Percentiles rank a stretch among this genome's conserved stretches.
Conservation (phyloP, 2,329 filamentous ascomycete species). For the Aspergillus carbonarius region DNA sequence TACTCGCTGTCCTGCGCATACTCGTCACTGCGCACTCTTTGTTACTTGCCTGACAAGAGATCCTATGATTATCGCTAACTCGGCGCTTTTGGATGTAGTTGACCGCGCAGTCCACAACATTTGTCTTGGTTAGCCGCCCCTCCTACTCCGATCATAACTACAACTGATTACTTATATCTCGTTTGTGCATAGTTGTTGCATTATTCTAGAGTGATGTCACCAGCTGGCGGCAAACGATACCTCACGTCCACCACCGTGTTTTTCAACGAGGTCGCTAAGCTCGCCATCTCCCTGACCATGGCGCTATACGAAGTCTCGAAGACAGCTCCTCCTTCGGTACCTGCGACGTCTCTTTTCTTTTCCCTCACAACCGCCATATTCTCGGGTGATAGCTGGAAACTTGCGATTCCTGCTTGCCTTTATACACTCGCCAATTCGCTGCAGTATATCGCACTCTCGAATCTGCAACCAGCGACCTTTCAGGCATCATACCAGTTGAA, state of each 20-base stretch:
- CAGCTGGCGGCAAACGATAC: conserved; percentile 78
- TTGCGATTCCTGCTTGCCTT: conserved; percentile 81
- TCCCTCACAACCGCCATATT: conserved; percentile 81
- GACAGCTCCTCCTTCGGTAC: conserved; percentile 73
- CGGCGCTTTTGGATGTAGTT: conserved; percentile 31
- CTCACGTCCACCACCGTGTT: conserved; percentile 93
- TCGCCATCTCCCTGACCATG: conserved; percentile 80
- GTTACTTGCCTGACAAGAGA: neutral
- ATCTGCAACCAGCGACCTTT: conserved; percentile 88
- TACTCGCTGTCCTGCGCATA: neutral
- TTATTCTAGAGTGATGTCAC: conserved; percentile 93
- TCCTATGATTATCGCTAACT: conserved; percentile 12
- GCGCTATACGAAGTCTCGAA: conserved; percentile 83
- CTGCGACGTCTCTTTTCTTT: conserved; percentile 75
- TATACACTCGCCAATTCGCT: conserved; percentile 94
- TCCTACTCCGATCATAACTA: neutral
- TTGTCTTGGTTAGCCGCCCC: conserved; percentile 41
- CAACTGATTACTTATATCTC: neutral
- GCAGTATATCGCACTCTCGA: conserved; percentile 87
- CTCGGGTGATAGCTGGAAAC: conserved; percentile 88
- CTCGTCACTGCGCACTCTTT: neutral
- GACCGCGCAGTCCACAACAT: conserved; percentile 44
- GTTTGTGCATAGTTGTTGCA: conserved; percentile 69
- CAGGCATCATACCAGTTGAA: conserved; percentile 93
- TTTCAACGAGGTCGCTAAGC: conserved; percentile 87